phyloP scores from a whole-genome alignment of 495 filamentous ascomycete species.

The Penicillium coffeae region DNA sequence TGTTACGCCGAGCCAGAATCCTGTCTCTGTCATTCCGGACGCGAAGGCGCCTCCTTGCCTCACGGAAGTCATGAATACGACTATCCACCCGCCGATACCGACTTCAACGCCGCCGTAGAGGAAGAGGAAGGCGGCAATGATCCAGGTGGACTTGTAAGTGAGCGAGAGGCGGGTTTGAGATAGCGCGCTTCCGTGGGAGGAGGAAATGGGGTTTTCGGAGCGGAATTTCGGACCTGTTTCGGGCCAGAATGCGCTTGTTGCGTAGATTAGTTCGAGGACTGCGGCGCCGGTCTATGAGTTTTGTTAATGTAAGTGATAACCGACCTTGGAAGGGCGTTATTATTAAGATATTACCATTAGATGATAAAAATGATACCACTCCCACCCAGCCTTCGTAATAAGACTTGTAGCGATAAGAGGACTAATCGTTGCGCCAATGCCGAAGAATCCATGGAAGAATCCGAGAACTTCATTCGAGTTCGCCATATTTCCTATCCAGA shows the following conservation, averaged over 20 bases:
- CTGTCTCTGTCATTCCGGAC: constrained; percentile 54
- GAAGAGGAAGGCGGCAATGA: constrained; percentile 65
- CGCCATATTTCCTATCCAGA: constrained; percentile 55
- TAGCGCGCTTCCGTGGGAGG: constrained; percentile 32
- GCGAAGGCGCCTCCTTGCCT: constrained; percentile 47
- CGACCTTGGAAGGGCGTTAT: background rate
- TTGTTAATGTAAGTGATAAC: background rate
- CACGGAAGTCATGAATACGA: constrained; percentile 55
- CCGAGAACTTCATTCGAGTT: constrained; percentile 55
- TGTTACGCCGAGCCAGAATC: constrained; percentile 59
- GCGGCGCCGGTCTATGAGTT: constrained; percentile 52
- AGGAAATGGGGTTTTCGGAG: constrained; percentile 22
- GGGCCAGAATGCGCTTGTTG: constrained; percentile 58
- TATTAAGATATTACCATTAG: constrained; percentile 34
- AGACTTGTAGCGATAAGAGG: constrained; percentile 55
- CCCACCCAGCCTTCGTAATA: constrained; percentile 43
- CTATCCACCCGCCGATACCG: constrained; percentile 64
- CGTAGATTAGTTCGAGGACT: constrained; percentile 50
- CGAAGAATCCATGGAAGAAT: constrained; percentile 54
- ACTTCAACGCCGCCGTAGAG: constrained; percentile 77
- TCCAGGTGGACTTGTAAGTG: constrained; percentile 57
- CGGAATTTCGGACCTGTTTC: constrained; percentile 27
- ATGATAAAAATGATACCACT: constrained; percentile 60
- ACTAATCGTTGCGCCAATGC: constrained; percentile 51
- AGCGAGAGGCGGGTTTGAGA: constrained; percentile 50